phyloP scores from a whole-genome alignment of 2,329 filamentous ascomycete species.

The Xylariomycetidae sp. region DNA sequence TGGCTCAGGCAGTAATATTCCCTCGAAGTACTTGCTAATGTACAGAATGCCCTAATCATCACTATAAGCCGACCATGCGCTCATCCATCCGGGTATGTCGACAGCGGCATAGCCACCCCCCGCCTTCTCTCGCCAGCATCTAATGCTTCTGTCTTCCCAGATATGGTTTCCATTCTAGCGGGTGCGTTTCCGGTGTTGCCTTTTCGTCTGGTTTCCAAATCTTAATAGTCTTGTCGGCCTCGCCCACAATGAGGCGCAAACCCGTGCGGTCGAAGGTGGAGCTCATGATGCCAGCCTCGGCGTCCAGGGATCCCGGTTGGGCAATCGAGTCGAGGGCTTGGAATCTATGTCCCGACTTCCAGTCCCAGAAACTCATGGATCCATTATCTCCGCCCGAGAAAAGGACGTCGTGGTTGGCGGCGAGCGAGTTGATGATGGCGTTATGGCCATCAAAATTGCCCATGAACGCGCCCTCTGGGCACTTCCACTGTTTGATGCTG shows the following conservation, averaged over 20 bases:
- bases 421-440: slow-evolving; percentile 88
- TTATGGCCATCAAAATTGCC: slow-evolving; percentile 98
- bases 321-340: slow-evolving; percentile 87
- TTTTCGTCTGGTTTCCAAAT: slow-evolving; percentile 93
- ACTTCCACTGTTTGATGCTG: slow-evolving; percentile 99
- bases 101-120: slow-evolving; percentile 1
- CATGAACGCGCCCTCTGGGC: slow-evolving; percentile 96
- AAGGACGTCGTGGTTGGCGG: slow-evolving; percentile 89
- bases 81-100: too few relatives aligned
- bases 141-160: slow-evolving; percentile 73
- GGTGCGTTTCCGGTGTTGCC: slow-evolving; percentile 87
- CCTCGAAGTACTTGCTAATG: too few relatives aligned
- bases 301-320: slow-evolving; percentile 89
- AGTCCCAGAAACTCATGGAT: slow-evolving; percentile 97
- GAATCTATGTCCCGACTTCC: slow-evolving; percentile 93
- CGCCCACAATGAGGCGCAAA: slow-evolving; percentile 83
- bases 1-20: too few relatives aligned
- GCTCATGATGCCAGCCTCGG: slow-evolving; percentile 91
- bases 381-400: slow-evolving; percentile 96
- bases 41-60: too few relatives aligned
- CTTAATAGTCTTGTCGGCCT: slow-evolving; percentile 98
- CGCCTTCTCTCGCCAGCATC: slow-evolving; percentile 5
- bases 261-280: slow-evolving; percentile 90
- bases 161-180: slow-evolving; percentile 85
- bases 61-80: too few relatives aligned